A percentile compares a stretch with the other conserved stretches of the same genome.
These are phyloP conservation scores for Ceratobasidium sp. DNA, from an alignment of 1,284 basidiomycete genomes.

Conservation along the genomic window DNA sequence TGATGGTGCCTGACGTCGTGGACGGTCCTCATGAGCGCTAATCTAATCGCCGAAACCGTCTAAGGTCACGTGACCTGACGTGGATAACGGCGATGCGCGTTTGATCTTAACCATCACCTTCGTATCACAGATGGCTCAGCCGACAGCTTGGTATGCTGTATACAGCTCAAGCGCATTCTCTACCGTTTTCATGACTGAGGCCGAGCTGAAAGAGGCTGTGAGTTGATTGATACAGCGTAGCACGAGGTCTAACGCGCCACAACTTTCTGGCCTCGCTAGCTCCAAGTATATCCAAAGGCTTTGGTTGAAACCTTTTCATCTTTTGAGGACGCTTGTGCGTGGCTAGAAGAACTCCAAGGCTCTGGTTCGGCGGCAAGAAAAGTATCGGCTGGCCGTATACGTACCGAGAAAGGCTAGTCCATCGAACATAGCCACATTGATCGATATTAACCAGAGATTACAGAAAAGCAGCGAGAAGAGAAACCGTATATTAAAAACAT, in stretches of 20 bases:
- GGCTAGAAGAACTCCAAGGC: conserved; percentile 26
- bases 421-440: not conserved
- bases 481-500: not conserved
- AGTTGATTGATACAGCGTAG: not conserved
- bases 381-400: conserved; percentile 6
- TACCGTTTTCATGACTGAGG: conserved; percentile 19
- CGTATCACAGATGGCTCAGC: not conserved
- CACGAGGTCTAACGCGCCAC: not conserved
- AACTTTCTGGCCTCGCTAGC: not conserved
- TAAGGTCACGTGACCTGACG: not conserved
- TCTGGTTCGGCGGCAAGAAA: not conserved
- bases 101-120: no score
- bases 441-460: not conserved
- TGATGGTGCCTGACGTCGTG: not conserved
- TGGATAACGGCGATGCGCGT: no score
- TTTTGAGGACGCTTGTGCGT: conserved; percentile 42
- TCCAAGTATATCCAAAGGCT: conserved; percentile 40
- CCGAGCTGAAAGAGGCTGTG: conserved; percentile 1
- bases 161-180: conserved; percentile 28
- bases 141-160: conserved; percentile 1
- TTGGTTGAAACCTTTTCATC: conserved; percentile 36
- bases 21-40: no score
- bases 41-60: not conserved
- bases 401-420: conserved; percentile 8
- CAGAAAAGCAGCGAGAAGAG: not conserved